Conservation (phyloP, 2,329 filamentous ascomycete genomes). For the Penicillium thymicola region DNA sequence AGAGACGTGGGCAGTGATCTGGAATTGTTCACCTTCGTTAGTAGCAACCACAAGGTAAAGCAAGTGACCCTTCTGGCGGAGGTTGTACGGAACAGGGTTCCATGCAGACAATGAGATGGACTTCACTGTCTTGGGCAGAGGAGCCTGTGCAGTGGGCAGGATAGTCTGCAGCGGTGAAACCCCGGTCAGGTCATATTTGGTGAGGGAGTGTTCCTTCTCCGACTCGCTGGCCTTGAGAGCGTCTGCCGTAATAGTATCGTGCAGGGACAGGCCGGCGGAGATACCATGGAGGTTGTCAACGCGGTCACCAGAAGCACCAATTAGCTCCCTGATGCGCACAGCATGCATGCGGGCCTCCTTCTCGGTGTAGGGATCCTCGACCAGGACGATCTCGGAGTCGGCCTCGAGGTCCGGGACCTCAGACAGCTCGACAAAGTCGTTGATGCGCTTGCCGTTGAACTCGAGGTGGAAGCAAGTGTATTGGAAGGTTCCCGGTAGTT, state of each 20-base stretch:
- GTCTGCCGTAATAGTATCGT: conserved; percentile 65
- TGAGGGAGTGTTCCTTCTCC: conserved; percentile 55
- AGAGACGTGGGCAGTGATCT: conserved; percentile 88
- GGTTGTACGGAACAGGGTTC: conserved; percentile 92
- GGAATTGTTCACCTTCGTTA: conserved; percentile 89
- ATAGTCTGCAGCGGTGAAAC: conserved; percentile 67
- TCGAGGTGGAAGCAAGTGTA: conserved; percentile 99
- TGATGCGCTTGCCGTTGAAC: conserved; percentile 81
- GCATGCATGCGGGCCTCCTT: conserved; percentile 96
- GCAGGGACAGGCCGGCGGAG: conserved; percentile 77
- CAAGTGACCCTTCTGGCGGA: conserved; percentile 87
- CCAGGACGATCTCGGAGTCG: conserved; percentile 73
- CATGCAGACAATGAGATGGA: conserved; percentile 82
- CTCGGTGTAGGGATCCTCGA: conserved; percentile 96
- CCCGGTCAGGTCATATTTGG: conserved; percentile 73
- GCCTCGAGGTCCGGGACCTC: conserved; percentile 77
- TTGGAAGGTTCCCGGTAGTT: conserved; percentile 87
- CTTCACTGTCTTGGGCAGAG: conserved; percentile 86
- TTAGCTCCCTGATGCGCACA: conserved; percentile 83
- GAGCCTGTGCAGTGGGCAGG: conserved; percentile 63
- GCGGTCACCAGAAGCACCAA: conserved; percentile 85
- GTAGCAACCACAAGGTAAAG: conserved; percentile 87
- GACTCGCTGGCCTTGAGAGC: conserved; percentile 43
- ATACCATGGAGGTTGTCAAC: conserved; percentile 85
- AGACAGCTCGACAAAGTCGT: conserved; percentile 89